Conservation (phyloP, 176 grass and related monocot genomes). For the Carex myosuroides region DNA sequence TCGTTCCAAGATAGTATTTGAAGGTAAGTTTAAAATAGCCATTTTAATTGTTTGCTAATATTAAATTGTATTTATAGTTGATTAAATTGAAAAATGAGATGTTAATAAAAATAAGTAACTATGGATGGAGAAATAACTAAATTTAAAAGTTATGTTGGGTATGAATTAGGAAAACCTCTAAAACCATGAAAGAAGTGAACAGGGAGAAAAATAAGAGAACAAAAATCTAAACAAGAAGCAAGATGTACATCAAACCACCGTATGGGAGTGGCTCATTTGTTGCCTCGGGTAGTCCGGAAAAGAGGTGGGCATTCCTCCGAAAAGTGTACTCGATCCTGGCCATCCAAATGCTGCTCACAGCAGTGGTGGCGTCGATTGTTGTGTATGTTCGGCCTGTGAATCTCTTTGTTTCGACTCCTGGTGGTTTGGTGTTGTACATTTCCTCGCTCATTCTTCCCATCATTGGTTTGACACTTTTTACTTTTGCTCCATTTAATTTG, state of each 20-base stretch:
- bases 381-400: slow-evolving; percentile 62
- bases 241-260: slow-evolving; percentile 62
- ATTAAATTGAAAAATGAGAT: too few species aligned
- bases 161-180: neutral
- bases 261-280: slow-evolving; percentile 14
- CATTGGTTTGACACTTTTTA: slow-evolving; percentile 31
- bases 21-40: too few species aligned
- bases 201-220: neutral
- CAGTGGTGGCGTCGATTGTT: slow-evolving; percentile 55
- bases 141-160: too few species aligned
- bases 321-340: slow-evolving; percentile 80
- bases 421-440: slow-evolving; percentile 65
- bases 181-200: neutral
- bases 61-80: too few species aligned
- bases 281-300: slow-evolving; percentile 35
- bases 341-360: slow-evolving; percentile 75
- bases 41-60: too few species aligned
- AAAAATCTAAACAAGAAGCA: neutral
- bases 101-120: too few species aligned
- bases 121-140: too few species aligned
- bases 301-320: slow-evolving; percentile 69
- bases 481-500: neutral
- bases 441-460: slow-evolving; percentile 75
- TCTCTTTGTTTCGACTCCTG: slow-evolving; percentile 67
- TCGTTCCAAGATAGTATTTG: too few species aligned